These are phyloP conservation scores for Diaporthe ilicicola DNA, from an alignment of 2,329 filamentous ascomycete species.

Conservation along the genomic window DNA sequence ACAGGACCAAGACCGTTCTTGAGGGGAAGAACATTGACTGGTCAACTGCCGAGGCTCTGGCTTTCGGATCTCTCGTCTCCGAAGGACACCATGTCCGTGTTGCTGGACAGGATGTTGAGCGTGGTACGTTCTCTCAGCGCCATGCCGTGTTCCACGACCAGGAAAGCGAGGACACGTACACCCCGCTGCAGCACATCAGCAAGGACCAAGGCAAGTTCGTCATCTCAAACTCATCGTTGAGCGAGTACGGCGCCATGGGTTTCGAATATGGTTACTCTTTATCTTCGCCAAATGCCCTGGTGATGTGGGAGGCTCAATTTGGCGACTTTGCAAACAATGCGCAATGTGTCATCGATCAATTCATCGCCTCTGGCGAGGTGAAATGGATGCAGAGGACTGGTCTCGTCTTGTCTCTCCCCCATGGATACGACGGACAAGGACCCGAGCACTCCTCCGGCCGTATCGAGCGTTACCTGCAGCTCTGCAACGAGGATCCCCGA, in stretches of 20 bases:
- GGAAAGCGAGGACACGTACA: conserved; percentile 91
- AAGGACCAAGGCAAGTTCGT: conserved; percentile 95
- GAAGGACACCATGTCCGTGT: conserved; percentile 98
- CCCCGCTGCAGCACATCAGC: conserved; percentile 86
- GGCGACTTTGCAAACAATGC: conserved; percentile 99
- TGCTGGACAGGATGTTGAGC: conserved; percentile 98
- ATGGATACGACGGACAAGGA: conserved; percentile 98
- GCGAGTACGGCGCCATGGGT: conserved; percentile 77
- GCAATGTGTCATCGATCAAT: conserved; percentile 98
- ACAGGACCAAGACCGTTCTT: conserved; percentile 88
- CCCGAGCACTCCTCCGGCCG: conserved; percentile 98
- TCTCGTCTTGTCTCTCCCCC: conserved; percentile 93
- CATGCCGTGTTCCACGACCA: conserved; percentile 98
- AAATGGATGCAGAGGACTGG: conserved; percentile 99
- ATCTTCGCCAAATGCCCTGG: conserved; percentile 93
- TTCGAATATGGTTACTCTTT: conserved; percentile 99
- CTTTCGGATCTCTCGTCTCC: conserved; percentile 88
- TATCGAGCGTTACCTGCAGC: conserved; percentile 95
- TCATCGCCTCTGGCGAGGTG: conserved; percentile 94
- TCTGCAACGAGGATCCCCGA: conserved; percentile 96
- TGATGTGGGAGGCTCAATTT: conserved; percentile 99
- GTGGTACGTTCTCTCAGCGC: conserved; percentile 98
- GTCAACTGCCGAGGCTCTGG: conserved; percentile 94
- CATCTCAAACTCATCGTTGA: conserved; percentile 93
- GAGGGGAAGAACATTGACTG: conserved; percentile 98